Evolutionary conservation across 2,329 filamentous ascomycete species (phyloP).

Genomic region (Lomentospora prolificans): DNA sequence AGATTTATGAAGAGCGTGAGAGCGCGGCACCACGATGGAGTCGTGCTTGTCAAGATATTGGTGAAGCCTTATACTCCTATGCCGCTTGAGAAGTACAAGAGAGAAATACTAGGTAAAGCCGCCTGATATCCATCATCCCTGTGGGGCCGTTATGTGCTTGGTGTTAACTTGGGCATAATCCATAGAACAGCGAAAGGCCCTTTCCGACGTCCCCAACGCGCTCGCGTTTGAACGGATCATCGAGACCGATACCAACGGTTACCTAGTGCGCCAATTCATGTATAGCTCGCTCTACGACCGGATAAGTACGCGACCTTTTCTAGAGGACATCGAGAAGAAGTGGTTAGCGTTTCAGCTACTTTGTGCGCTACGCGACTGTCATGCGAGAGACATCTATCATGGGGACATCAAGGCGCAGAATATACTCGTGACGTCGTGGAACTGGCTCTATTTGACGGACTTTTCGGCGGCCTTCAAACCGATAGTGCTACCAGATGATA

Average conservation of each 20-base stretch:
- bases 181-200: conserved; percentile 65
- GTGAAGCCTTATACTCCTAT: conserved; percentile 84
- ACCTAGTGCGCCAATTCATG: conserved; percentile 87
- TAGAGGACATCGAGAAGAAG: conserved; percentile 97
- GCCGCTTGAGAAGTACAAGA: conserved; percentile 69
- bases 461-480: conserved; percentile 96
- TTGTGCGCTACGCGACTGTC: conserved; percentile 85
- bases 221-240: conserved; percentile 82
- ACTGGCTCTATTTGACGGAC: conserved; percentile 97
- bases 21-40: conserved; percentile 78
- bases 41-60: conserved; percentile 89
- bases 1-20: conserved; percentile 96
- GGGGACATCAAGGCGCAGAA: conserved; percentile 99
- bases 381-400: conserved; percentile 81
- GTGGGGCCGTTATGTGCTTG: no score
- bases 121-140: no score
- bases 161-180: conserved; percentile 1
- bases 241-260: conserved; percentile 85
- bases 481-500: conserved; percentile 86
- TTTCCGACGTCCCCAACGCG: conserved; percentile 82
- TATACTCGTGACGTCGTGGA: conserved; percentile 94
- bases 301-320: conserved; percentile 87
- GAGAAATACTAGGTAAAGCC: conserved; percentile 53
- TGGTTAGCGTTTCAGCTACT: conserved; percentile 96
- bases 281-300: conserved; percentile 97